phyloP scores from a whole-genome alignment of 192 early-diverging fungal species.

The Obelidium mucronatum region DNA sequence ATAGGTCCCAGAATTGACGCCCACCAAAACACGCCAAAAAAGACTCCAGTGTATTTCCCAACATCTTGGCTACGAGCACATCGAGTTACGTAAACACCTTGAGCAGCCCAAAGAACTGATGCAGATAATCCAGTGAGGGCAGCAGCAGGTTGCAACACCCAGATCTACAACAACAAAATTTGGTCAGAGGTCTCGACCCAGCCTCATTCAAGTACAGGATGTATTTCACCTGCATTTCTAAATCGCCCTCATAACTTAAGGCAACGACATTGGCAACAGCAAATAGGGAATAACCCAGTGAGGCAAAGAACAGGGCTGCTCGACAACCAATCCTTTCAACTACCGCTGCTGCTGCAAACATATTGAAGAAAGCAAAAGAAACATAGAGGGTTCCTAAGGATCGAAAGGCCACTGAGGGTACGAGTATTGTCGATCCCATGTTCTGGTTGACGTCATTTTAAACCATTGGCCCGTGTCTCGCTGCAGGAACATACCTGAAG shows the following conservation, averaged over 20 bases:
- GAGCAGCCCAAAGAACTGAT: constrained; percentile 36
- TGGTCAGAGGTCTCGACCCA: background rate
- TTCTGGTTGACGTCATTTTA: too few relatives aligned
- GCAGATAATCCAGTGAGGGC: constrained; percentile 31
- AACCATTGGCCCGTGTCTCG: too few relatives aligned
- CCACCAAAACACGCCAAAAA: constrained; percentile 39
- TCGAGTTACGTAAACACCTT: constrained; percentile 37
- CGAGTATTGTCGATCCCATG: constrained; percentile 31
- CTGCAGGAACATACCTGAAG: constrained; percentile 19
- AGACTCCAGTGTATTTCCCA: constrained; percentile 35
- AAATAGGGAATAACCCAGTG: constrained; percentile 25
- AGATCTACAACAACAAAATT: too few relatives aligned
- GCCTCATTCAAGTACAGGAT: background rate
- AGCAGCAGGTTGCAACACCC: constrained; percentile 25
- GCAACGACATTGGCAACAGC: constrained; percentile 30
- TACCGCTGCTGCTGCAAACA: constrained; percentile 33
- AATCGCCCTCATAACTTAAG: background rate
- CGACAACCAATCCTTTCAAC: constrained; percentile 33
- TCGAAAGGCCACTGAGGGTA: constrained; percentile 18
- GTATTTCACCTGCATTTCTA: constrained; percentile 12
- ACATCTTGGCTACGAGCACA: constrained; percentile 15
- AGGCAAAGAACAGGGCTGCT: constrained; percentile 20
- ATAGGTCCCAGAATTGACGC: constrained; percentile 33
- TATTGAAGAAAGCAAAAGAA: constrained; percentile 39
- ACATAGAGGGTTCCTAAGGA: constrained; percentile 35